A percentile compares a stretch with the other conserved stretches of the same genome.
Evolutionary conservation across 2,329 filamentous ascomycete species (phyloP).

Genomic region (Penicillium sp.): DNA sequence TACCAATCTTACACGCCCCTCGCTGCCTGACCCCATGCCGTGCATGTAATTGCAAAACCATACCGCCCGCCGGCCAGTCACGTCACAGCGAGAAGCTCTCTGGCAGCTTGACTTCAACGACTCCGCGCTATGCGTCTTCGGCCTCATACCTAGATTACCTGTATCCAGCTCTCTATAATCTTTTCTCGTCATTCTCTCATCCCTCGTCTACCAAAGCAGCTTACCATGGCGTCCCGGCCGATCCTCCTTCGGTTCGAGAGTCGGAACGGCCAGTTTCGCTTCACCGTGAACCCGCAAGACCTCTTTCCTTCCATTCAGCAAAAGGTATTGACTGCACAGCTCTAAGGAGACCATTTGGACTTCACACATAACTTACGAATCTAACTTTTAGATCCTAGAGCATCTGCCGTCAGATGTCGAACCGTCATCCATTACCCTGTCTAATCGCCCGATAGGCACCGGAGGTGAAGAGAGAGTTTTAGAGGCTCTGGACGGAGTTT

Average conservation of each 20-base stretch:
- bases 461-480: constrained; percentile 56
- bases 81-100: constrained; percentile 21
- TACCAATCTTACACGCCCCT: constrained; percentile 5
- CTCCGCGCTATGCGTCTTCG: constrained; percentile 2
- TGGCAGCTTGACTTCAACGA: constrained; percentile 7
- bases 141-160: neutral
- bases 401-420: constrained; percentile 59
- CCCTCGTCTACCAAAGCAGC: neutral
- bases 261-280: constrained; percentile 86
- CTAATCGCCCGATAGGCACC: constrained; percentile 58
- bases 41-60: constrained; percentile 3
- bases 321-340: constrained; percentile 33
- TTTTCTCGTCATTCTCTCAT: neutral
- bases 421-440: constrained; percentile 56
- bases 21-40: neutral
- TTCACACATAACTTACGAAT: neutral
- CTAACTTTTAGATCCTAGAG: constrained; percentile 50
- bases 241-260: constrained; percentile 88
- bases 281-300: constrained; percentile 71
- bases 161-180: neutral
- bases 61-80: constrained; percentile 22
- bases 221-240: constrained; percentile 40
- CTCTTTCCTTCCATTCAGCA: constrained; percentile 63
- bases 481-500: constrained; percentile 52
- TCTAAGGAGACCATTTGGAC: neutral